Percentiles rank a stretch among this genome's conserved stretches.
phyloP scores from a whole-genome alignment of 306 rosid species.

The Phaseolus lunatus region DNA sequence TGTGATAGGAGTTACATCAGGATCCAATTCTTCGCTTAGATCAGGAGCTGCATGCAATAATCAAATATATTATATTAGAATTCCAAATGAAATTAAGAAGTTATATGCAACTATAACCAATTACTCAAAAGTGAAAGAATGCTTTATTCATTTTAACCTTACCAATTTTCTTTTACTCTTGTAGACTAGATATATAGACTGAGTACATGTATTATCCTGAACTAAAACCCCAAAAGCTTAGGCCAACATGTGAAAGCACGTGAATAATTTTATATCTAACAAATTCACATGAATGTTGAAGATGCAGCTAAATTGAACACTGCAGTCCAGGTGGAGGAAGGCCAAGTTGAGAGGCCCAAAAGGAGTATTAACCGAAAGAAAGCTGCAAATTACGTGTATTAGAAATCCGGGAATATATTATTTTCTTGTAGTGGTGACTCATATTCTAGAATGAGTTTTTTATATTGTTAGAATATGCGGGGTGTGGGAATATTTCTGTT shows the following conservation, averaged over 20 bases:
- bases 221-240: slow-evolving; percentile 26
- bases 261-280: slow-evolving; percentile 14
- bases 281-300: background rate
- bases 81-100: slow-evolving; percentile 35
- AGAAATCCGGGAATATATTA: too few relatives aligned
- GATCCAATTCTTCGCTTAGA: slow-evolving; percentile 70
- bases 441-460: too few relatives aligned
- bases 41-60: slow-evolving; percentile 66
- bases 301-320: too few relatives aligned
- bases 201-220: slow-evolving; percentile 2
- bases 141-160: slow-evolving; percentile 25
- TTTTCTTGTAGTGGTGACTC: too few relatives aligned
- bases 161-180: background rate
- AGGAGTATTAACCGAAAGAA: too few relatives aligned
- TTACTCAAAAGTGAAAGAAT: slow-evolving; percentile 25
- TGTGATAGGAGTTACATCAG: slow-evolving; percentile 53
- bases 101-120: slow-evolving; percentile 1
- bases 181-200: background rate
- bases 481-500: too few relatives aligned
- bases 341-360: too few relatives aligned
- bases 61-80: slow-evolving; percentile 35
- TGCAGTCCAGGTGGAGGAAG: too few relatives aligned
- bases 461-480: too few relatives aligned
- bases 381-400: too few relatives aligned
- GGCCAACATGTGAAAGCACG: background rate